Evolutionary conservation across 108 stramenopile species (phyloP).

Genomic region (Skeletonema menzelii): DNA sequence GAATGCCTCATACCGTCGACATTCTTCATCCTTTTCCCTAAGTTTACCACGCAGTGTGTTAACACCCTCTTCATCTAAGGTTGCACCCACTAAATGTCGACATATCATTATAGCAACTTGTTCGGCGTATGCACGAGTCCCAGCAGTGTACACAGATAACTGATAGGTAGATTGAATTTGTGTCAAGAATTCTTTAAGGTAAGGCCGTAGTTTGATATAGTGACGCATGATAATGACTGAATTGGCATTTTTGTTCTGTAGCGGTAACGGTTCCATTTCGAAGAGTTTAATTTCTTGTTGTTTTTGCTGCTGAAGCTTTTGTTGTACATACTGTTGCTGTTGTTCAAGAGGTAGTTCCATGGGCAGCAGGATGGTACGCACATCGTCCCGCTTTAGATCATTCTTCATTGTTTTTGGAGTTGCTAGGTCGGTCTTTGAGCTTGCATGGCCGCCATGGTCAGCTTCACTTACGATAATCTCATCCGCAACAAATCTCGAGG

Average conservation of each 20-base stretch:
- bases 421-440: background rate
- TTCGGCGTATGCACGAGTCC: constrained; percentile 87
- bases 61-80: constrained; percentile 37
- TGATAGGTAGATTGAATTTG: constrained; percentile 65
- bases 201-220: constrained; percentile 82
- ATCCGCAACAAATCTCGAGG: constrained; percentile 46
- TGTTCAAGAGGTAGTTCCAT: constrained; percentile 35
- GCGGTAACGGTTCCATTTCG: constrained; percentile 4
- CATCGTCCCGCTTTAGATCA: constrained; percentile 47
- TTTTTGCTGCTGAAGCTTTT: constrained; percentile 17
- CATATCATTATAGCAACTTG: constrained; percentile 78
- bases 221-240: constrained; percentile 50
- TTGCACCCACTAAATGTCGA: constrained; percentile 65
- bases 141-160: constrained; percentile 87
- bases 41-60: constrained; percentile 52
- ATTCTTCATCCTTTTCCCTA: constrained; percentile 25
- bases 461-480: constrained; percentile 12
- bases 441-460: constrained; percentile 4
- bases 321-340: constrained; percentile 34
- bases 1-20: constrained; percentile 11
- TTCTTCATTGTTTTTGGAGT: background rate
- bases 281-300: background rate
- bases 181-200: constrained; percentile 72
- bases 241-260: constrained; percentile 20
- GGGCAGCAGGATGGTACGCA: constrained; percentile 71